Base-by-base conservation (phyloP, 177 flowering plant genomes). In the Vitis hybrid region DNA sequence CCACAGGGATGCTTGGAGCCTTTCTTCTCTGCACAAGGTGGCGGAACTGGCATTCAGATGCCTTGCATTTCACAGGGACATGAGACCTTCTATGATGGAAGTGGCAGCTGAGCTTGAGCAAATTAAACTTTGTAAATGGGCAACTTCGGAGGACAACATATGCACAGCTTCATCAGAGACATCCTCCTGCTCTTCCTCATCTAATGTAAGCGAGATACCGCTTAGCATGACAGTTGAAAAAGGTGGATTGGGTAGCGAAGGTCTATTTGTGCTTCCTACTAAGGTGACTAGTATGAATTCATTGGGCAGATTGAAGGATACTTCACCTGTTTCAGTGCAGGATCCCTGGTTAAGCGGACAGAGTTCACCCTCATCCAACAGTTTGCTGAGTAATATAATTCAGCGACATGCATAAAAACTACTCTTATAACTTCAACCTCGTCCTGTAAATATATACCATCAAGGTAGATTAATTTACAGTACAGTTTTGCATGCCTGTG, bases 291-390 rank as follows among this genome's bases (percentile, higher is more conserved):
- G 61, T 48, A 60, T 48, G 15, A 56, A 64, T 50, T 72, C 82
- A 1, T 70, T 64, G 70, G 87, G 79, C 4, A 63, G 50, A 40
- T 11, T 50, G 56, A 78, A 70, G 64, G 78, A 78, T 40, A 27
- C 51, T 70, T 86, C 92, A 1, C 89, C 88, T 12, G 72, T 80
- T 70, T 91, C 93, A 7, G 81, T 78, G 50, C 81, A 80, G 77
- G 85, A 84, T 60, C 60, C 86, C 1, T 91, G 91, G 89, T 54
- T 71, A 32, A 89, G 89, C 72, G 89, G 80, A 48, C 81, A 79
- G 27, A 88, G 91, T 70, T 87, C 97, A 49, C 87, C 90, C 66
- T 91, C 94, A 13, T 69, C 88, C n/a, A 84, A 68, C 71, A 80
- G 88, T 70, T 74, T 87, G 81, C 76, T 88, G 19, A 77, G 63